Evolutionary conservation across 176 grass and related monocot species (phyloP).

Genomic region (Typha latifolia): DNA sequence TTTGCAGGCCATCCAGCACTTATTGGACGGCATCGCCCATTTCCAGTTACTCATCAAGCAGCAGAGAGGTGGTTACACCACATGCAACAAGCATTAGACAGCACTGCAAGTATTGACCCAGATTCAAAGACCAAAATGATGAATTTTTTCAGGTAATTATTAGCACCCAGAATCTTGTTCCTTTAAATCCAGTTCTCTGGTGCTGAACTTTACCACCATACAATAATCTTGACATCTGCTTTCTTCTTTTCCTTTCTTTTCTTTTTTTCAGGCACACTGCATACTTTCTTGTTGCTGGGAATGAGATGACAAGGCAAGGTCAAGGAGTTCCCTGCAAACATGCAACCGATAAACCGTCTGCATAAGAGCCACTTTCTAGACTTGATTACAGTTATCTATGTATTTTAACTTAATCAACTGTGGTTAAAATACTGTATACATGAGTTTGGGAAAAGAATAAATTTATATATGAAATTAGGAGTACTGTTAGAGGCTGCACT

Average conservation of each 20-base stretch:
- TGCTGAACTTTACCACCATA: constrained; percentile 1
- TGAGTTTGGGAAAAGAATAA: background rate
- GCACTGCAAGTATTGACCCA: constrained; percentile 52
- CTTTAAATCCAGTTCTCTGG: background rate
- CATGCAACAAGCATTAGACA: constrained; percentile 76
- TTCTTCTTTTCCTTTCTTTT: constrained; percentile 4
- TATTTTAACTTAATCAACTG: background rate
- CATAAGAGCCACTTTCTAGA: background rate
- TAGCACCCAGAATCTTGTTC: background rate
- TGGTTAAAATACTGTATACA: background rate
- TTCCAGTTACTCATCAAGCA: constrained; percentile 67
- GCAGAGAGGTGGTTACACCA: constrained; percentile 91
- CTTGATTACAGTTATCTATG: background rate
- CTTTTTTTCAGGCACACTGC: constrained; percentile 64
- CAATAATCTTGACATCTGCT: background rate
- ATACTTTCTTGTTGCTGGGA: constrained; percentile 80
- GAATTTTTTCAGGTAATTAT: constrained; percentile 64
- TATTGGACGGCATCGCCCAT: constrained; percentile 69
- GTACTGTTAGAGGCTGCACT: too few species aligned
- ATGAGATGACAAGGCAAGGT: constrained; percentile 71
- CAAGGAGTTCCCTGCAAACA: constrained; percentile 47
- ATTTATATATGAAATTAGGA: too few species aligned
- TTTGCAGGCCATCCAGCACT: constrained; percentile 82
- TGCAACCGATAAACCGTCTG: constrained; percentile 37
- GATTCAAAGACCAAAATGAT: constrained; percentile 81